Evolutionary conservation across 116 monocot species (phyloP).

Genomic region (Papilionanthe hybrid): DNA sequence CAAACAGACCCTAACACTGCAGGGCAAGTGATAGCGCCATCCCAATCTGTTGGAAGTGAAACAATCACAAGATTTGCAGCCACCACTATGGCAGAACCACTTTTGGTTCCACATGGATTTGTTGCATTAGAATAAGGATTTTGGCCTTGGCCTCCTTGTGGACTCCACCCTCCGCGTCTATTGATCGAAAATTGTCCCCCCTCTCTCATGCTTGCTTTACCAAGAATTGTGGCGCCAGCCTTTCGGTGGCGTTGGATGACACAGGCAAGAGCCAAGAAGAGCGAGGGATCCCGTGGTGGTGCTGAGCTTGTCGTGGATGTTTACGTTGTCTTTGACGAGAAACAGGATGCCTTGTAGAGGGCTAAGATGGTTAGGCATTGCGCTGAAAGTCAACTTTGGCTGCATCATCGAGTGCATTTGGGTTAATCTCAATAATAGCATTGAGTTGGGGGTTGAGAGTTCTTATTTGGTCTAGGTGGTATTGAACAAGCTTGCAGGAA

Average conservation of each 20-base stretch:
- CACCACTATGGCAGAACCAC: not conserved
- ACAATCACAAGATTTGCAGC: not conserved
- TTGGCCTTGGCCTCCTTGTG: not conserved
- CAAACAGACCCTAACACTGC: not conserved
- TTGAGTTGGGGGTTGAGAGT: not conserved
- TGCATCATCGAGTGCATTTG: not conserved
- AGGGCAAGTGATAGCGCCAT: not conserved
- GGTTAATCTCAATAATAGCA: slow-evolving; percentile 8
- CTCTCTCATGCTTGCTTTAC: slow-evolving; percentile 11
- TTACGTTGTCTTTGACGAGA: slow-evolving; percentile 7
- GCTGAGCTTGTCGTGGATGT: not conserved
- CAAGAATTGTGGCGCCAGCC: slow-evolving; percentile 1
- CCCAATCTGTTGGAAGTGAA: not conserved
- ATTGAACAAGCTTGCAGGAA: not conserved
- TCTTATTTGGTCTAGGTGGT: not conserved
- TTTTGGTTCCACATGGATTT: not conserved
- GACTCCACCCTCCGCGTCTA: not conserved
- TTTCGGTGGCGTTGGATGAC: not conserved
- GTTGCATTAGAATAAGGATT: not conserved
- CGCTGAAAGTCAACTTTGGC: not conserved
- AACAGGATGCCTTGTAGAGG: not conserved
- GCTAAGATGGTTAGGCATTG: not conserved
- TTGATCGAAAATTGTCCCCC: not conserved
- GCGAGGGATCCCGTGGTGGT: not conserved
- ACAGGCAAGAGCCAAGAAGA: slow-evolving; percentile 1